Evolutionary conservation across 441 rosid genomes (phyloP), one percentile per base, ranked within the genome.

Genomic region (Monsonia emarginata): DNA sequence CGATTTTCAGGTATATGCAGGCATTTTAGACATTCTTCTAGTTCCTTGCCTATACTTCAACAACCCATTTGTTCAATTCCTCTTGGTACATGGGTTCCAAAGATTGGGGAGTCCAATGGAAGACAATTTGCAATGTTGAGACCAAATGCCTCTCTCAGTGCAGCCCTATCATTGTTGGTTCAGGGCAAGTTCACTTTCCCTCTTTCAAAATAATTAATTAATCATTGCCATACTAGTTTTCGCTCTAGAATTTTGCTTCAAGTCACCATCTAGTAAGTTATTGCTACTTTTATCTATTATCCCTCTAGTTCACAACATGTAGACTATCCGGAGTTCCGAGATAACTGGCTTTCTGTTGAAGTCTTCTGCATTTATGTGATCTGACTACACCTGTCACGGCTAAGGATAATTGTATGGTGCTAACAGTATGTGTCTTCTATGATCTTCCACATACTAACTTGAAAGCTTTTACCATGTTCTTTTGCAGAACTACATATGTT

Each of bases 71-170:
- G 76, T 74, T 65, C 82, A 46, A 71, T 86, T 67, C 84, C 79
- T 21, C 65, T 82, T 38, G 88, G 90, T 25, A 78, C 90, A 25
- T 82, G 88, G 88, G 84, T 84, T 71, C 85, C 86, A 5, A 78
- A 76, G 75, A 75, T 86, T 71, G 86, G 90, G 25, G 88, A 82
- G 60, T 61, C 86, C 57, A 81, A 78, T 70, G 75, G 83, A 63
- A 76, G 72, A n/a, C 85, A 85, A 7, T 80, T 86, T 32, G 83
- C 86, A 22, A 76, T 79, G 83, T 76, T 84, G 82, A 80, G 76
- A 70, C 84, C 85, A 42, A 79, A 77, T 72, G 86, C 84, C 71
- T 69, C 88, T 38, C 86, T 86, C 61, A 79, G 81, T 74, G 71
- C 83, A 11, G 90, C 90, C 4, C 65, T 86, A 69, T 74, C 80